phyloP scores from a whole-genome alignment of 2,329 filamentous ascomycete genomes.

The Pyrenophora seminiperda region DNA sequence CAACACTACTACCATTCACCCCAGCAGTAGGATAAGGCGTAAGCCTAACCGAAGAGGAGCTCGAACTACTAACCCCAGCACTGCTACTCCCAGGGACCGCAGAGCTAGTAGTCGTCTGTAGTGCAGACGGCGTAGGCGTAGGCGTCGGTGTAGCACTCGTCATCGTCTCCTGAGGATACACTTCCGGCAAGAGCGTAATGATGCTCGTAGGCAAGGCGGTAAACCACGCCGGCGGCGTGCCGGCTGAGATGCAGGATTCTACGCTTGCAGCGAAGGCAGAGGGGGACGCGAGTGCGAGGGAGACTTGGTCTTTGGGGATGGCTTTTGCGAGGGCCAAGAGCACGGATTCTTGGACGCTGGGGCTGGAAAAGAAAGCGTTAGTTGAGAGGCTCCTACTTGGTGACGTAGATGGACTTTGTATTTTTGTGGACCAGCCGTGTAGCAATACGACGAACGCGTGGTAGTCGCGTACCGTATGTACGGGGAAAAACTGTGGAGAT shows the following conservation, averaged over 20 bases:
- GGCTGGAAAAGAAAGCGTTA: constrained; percentile 22
- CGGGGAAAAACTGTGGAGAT: not conserved
- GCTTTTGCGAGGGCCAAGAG: constrained; percentile 52
- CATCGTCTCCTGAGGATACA: constrained; percentile 36
- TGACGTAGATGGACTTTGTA: not conserved
- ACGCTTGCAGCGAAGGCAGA: constrained; percentile 50
- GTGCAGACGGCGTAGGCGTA: not conserved
- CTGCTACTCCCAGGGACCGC: constrained; percentile 6
- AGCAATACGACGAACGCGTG: constrained; percentile 1
- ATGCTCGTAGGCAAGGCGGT: constrained; percentile 52
- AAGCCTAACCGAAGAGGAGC: not conserved
- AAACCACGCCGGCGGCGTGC: constrained; percentile 54
- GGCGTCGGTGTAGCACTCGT: constrained; percentile 26
- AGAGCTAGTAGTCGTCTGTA: too few species aligned
- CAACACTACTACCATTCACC: constrained; percentile 8
- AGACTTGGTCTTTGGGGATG: constrained; percentile 50
- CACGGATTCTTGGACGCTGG: constrained; percentile 45
- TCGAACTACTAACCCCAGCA: not conserved
- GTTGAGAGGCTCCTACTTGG: not conserved
- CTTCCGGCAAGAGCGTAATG: constrained; percentile 50
- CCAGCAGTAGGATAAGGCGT: constrained; percentile 8
- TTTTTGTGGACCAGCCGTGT: too few species aligned
- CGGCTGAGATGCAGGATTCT: constrained; percentile 51
- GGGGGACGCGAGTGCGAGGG: constrained; percentile 50
- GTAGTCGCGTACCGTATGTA: not conserved